Evolutionary conservation across 768 basidiomycete genomes (phyloP).

Genomic region (Leccinum rimulosum): DNA sequence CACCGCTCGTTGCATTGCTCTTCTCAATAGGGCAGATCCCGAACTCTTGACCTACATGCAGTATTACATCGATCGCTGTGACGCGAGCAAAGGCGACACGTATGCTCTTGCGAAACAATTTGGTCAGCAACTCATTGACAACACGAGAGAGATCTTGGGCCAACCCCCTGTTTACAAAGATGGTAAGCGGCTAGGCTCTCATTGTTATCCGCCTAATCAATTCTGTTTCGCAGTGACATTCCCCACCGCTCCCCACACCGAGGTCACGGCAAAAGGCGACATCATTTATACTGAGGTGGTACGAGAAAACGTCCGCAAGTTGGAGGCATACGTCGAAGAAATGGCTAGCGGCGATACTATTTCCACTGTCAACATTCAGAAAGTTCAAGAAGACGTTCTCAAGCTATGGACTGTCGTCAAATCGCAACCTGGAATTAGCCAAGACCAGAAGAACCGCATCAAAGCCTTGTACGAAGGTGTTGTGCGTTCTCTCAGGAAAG

Average conservation of each 20-base stretch:
- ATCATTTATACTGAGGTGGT: conserved; percentile 94
- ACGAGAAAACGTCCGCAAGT: conserved; percentile 93
- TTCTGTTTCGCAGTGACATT: conserved; percentile 69
- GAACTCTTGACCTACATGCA: conserved; percentile 94
- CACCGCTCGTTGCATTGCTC: conserved; percentile 93
- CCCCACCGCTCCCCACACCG: conserved; percentile 95
- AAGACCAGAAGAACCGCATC: conserved; percentile 94
- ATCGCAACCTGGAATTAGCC: conserved; percentile 94
- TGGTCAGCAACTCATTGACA: conserved; percentile 92
- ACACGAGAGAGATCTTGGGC: conserved; percentile 80
- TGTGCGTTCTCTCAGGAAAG: conserved; percentile 85
- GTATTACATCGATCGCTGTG: conserved; percentile 84
- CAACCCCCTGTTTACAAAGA: conserved; percentile 93
- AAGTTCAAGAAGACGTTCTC: conserved; percentile 94
- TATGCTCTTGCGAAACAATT: conserved; percentile 97
- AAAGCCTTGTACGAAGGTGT: conserved; percentile 96
- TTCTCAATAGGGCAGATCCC: conserved; percentile 96
- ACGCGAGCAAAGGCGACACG: conserved; percentile 80
- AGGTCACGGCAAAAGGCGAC: conserved; percentile 90
- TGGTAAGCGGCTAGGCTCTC: conserved; percentile 50
- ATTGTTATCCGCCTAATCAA: neutral
- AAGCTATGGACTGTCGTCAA: conserved; percentile 98
- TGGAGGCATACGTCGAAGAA: conserved; percentile 96
- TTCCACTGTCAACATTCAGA: conserved; percentile 88
- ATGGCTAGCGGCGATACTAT: conserved; percentile 96